phyloP scores from a whole-genome alignment of 2,329 filamentous ascomycete genomes.

The Stagonosporopsis vannaccii region DNA sequence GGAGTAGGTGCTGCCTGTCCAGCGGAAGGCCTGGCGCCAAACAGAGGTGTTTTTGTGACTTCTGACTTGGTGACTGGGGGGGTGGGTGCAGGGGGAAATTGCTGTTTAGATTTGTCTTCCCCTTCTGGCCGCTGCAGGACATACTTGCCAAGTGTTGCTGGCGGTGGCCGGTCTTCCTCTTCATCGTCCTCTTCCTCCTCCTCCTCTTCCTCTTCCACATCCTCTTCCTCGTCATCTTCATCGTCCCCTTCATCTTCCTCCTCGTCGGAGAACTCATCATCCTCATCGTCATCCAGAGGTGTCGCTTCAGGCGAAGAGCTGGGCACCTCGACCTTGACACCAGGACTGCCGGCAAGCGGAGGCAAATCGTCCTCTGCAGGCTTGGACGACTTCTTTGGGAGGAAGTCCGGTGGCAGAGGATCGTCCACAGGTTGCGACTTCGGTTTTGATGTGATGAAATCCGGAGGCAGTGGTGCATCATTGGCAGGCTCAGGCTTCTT shows the following conservation, averaged over 20 bases:
- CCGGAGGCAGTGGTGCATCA: conserved; percentile 48
- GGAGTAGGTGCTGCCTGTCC: conserved; percentile 3
- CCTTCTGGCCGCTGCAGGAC: conserved; percentile 6
- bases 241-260: conserved; percentile 53
- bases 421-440: conserved; percentile 44
- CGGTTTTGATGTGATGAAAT: conserved; percentile 42
- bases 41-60: conserved; percentile 9
- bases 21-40: conserved; percentile 5
- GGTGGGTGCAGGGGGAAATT: conserved; percentile 41
- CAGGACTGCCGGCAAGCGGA: conserved; percentile 58
- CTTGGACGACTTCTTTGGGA: conserved; percentile 40
- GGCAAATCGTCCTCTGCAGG: conserved; percentile 50
- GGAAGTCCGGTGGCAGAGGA: conserved; percentile 49
- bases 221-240: conserved; percentile 54
- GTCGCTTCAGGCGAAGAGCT: conserved; percentile 45
- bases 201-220: conserved; percentile 34
- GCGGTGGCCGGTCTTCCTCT: background rate
- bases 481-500: conserved; percentile 38
- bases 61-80: conserved; percentile 40
- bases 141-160: conserved; percentile 18
- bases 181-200: conserved; percentile 9
- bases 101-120: conserved; percentile 1
- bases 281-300: conserved; percentile 41
- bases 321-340: conserved; percentile 52
- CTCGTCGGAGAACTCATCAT: conserved; percentile 51